Percentiles rank a stretch among this genome's conserved stretches.
Evolutionary conservation across 1,284 basidiomycete species (phyloP).

Genomic region (Termitomyces sp.): DNA sequence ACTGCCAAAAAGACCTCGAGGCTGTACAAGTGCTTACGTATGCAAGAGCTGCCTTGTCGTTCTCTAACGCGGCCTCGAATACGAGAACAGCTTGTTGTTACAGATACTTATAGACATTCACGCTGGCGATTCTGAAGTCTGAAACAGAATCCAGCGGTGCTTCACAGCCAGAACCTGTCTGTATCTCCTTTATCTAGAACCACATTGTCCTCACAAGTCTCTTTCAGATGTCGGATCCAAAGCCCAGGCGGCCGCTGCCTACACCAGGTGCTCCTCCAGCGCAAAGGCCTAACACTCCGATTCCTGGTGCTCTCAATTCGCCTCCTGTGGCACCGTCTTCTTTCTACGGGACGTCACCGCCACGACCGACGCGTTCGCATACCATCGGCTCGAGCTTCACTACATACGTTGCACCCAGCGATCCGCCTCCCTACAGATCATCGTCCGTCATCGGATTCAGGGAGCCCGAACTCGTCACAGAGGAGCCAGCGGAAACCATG

Average conservation of each 20-base stretch:
- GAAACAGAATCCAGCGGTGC: not conserved
- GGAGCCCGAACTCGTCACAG: slow-evolving; percentile 39
- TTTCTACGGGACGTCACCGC: slow-evolving; percentile 33
- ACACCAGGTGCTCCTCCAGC: slow-evolving; percentile 30
- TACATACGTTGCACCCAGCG: slow-evolving; percentile 28
- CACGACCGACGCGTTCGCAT: slow-evolving; percentile 32
- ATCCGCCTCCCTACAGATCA: slow-evolving; percentile 28
- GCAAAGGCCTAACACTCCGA: slow-evolving; percentile 38
- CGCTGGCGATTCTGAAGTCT: slow-evolving; percentile 1
- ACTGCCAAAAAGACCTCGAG: not conserved
- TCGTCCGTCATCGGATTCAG: slow-evolving; percentile 29
- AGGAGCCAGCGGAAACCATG: slow-evolving; percentile 24
- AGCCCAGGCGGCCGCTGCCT: slow-evolving; percentile 35
- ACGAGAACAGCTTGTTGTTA: not conserved
- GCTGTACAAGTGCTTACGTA: not conserved
- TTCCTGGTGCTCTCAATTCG: slow-evolving; percentile 18
- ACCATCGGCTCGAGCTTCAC: slow-evolving; percentile 38
- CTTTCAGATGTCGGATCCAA: slow-evolving; percentile 31
- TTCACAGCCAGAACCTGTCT: slow-evolving; percentile 2
- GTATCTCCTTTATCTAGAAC: slow-evolving; percentile 2
- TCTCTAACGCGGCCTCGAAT: slow-evolving; percentile 8
- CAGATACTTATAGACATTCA: not conserved
- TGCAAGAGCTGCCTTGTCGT: not conserved
- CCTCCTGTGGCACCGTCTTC: slow-evolving; percentile 28
- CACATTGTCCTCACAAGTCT: not conserved